Evolutionary conservation across 306 rosid species (phyloP), one percentile per base, ranked within the genome.

Genomic region (Prunus salicina): DNA sequence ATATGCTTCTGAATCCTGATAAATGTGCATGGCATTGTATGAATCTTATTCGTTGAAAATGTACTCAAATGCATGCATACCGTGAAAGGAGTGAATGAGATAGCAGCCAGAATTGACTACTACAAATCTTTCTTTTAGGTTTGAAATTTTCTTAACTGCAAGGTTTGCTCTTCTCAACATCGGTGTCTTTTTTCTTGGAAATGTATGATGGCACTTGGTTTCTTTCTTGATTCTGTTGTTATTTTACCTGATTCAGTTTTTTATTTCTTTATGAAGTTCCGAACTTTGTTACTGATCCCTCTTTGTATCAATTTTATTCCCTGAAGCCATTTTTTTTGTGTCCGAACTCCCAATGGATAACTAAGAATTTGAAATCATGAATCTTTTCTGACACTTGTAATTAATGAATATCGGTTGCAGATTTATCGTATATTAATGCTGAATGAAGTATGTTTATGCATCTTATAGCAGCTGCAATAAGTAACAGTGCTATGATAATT

Each of bases 1-100:
- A 19, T 27, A 49, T 79, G 60, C 45, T 64, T 61, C 12, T 64
- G 78, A 69, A 32, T 61, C 24, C 51, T 74, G 47, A 46, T 61
- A 74, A 60, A n/a, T 4, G 20, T 24, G 19, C 62, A 68, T 64
- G 45, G 41, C 30, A 28, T 22, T 19, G 25, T 56, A 27, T 69
- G 49, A 49, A 53, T 19, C 41, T 51, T 24, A 78, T 19, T 67
- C 24, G 3, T 67, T 75, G 12, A 57, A 71, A 45, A 30, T 43
- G 27, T 49, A 38, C 56, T 22, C 15, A 38, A 41, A 47, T 52
- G 74, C 51, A 25, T 77, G 43, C 32, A 24, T n/a, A 38, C 69
- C 22, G 13, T 45, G 34, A 52, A 53, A 67, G 63, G 28, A 47
- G 47, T 41, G 43, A 58, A 30, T 58, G 67, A 7, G 18, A 45